These are phyloP conservation scores for Vicia faba DNA, from an alignment of 306 rosid species.

Conservation along the genomic window DNA sequence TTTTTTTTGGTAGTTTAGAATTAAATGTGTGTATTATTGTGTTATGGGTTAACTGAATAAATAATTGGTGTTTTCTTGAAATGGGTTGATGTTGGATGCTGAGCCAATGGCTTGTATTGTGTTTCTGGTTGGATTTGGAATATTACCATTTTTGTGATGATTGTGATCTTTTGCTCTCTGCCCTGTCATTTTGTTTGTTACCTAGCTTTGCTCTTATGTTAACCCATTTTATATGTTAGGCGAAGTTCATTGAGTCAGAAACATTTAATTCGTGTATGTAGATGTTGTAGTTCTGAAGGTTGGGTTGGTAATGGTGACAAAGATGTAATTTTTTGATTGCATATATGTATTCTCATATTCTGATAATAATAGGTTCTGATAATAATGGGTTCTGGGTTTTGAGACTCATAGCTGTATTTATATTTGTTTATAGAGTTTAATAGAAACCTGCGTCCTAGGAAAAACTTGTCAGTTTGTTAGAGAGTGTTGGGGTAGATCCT, in stretches of 20 bases:
- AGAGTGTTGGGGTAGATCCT: too few species aligned
- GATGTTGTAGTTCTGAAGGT: not conserved
- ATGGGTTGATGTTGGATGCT: slow-evolving; percentile 30
- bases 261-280: not conserved
- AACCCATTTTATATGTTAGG: not conserved
- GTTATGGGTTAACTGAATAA: not conserved
- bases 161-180: slow-evolving; percentile 14
- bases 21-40: slow-evolving; percentile 11
- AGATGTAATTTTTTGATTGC: not conserved
- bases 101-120: slow-evolving; percentile 19
- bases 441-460: too few species aligned
- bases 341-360: not conserved
- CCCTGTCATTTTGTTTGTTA: slow-evolving; percentile 2
- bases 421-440: not conserved
- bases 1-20: slow-evolving; percentile 21
- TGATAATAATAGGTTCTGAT: not conserved
- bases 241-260: slow-evolving; percentile 1
- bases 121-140: slow-evolving; percentile 39
- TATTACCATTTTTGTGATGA: slow-evolving; percentile 20
- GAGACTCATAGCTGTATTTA: not conserved
- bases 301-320: slow-evolving; percentile 2
- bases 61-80: slow-evolving; percentile 34
- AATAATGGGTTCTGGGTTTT: not conserved
- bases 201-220: not conserved
- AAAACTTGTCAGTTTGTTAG: too few species aligned